Evolutionary conservation across 306 rosid species (phyloP).

Genomic region (Medicago arabica): DNA sequence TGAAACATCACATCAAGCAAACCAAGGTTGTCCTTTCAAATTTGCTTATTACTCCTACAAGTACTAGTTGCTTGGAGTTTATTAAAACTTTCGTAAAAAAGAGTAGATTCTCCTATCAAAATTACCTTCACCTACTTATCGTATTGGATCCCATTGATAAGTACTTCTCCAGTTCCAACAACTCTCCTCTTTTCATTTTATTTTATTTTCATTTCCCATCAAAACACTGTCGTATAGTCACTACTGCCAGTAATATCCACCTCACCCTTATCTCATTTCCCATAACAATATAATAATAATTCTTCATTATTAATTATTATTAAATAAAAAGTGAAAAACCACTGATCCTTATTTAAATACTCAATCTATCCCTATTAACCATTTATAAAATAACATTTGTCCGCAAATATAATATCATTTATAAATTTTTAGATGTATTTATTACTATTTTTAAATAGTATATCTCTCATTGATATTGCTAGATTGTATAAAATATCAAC

Average conservation of each 20-base stretch:
- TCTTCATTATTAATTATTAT: not conserved
- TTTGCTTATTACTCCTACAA: too few species aligned
- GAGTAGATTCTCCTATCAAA: conserved; percentile 53
- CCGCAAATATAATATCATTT: too few species aligned
- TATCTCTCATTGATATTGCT: too few species aligned
- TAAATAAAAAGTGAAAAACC: too few species aligned
- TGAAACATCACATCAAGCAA: too few species aligned
- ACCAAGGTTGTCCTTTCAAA: too few species aligned
- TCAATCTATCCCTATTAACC: too few species aligned
- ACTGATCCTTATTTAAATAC: too few species aligned
- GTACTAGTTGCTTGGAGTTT: conserved; percentile 5
- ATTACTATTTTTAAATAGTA: too few species aligned
- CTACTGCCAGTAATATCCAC: not conserved
- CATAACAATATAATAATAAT: not conserved
- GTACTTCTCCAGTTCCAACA: conserved; percentile 18
- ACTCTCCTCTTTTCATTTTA: not conserved
- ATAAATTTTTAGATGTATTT: too few species aligned
- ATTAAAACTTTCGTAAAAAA: conserved; percentile 28
- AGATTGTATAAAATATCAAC: too few species aligned
- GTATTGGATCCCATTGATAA: conserved; percentile 48
- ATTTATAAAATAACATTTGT: too few species aligned
- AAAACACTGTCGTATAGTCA: not conserved
- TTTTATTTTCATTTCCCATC: not conserved
- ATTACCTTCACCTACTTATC: conserved; percentile 51
- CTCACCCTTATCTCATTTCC: conserved; percentile 11